phyloP scores from a whole-genome alignment of 2,329 filamentous ascomycete species.

The Beauveria bassiana region DNA sequence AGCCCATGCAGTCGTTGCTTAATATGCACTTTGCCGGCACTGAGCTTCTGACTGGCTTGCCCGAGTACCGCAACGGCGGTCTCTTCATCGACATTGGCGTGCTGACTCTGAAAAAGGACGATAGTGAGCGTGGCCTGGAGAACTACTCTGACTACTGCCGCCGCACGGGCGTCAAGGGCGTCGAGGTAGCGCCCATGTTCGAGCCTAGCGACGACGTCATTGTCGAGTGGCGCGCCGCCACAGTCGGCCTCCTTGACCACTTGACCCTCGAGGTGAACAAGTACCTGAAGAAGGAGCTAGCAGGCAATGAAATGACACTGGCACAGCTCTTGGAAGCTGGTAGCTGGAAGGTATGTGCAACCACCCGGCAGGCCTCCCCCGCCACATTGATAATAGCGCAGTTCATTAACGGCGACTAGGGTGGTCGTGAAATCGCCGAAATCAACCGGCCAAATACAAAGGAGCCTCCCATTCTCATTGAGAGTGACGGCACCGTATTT shows the following conservation, averaged over 20 bases:
- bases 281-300: constrained; percentile 53
- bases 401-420: constrained; percentile 36
- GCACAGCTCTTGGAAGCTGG: constrained; percentile 92
- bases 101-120: constrained; percentile 63
- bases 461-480: constrained; percentile 90
- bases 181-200: constrained; percentile 51
- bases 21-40: constrained; percentile 73
- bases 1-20: constrained; percentile 76
- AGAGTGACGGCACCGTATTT: constrained; percentile 95
- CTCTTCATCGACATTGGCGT: constrained; percentile 80
- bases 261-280: constrained; percentile 51
- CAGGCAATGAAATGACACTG: constrained; percentile 64
- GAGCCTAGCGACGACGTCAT: constrained; percentile 53
- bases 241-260: constrained; percentile 51
- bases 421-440: constrained; percentile 91
- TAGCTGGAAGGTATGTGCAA: constrained; percentile 76
- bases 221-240: constrained; percentile 59
- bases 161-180: constrained; percentile 56
- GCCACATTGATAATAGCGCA: background rate
- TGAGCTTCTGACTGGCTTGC: constrained; percentile 77
- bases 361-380: background rate
- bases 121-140: constrained; percentile 62
- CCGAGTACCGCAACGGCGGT: constrained; percentile 88
- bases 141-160: constrained; percentile 58
- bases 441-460: constrained; percentile 93